A percentile compares a stretch with the other conserved stretches of the same genome.
These are phyloP conservation scores for Hyphodiscus hymeniophilus DNA, from an alignment of 495 filamentous ascomycete species.

Conservation along the genomic window DNA sequence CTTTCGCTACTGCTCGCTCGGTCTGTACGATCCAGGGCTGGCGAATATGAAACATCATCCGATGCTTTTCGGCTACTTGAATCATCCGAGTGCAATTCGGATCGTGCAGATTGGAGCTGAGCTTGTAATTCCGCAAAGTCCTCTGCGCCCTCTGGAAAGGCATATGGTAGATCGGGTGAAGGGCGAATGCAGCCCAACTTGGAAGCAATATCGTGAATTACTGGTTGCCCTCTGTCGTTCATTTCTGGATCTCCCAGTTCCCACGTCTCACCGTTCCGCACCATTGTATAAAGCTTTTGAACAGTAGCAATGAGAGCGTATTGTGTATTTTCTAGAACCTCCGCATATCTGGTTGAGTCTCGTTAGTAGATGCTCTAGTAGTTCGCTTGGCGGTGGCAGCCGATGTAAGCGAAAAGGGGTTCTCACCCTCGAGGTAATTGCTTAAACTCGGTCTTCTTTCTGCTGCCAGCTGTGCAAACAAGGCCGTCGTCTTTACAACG, in stretches of 20 bases:
- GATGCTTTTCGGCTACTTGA: slow-evolving; percentile 23
- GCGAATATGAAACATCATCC: slow-evolving; percentile 13
- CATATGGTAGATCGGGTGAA: slow-evolving; percentile 44
- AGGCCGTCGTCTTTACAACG: slow-evolving; percentile 56
- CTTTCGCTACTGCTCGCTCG: slow-evolving; percentile 44
- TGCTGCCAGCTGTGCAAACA: slow-evolving; percentile 47
- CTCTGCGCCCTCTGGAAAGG: slow-evolving; percentile 46
- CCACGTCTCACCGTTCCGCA: slow-evolving; percentile 44
- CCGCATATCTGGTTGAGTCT: slow-evolving; percentile 36
- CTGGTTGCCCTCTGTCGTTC: slow-evolving; percentile 46
- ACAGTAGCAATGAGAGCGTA: slow-evolving; percentile 48
- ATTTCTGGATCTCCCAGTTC: slow-evolving; percentile 46
- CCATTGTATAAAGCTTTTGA: slow-evolving; percentile 50
- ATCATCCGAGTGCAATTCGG: slow-evolving; percentile 24
- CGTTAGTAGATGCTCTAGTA: not conserved
- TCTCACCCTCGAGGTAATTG: slow-evolving; percentile 44
- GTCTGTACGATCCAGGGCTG: slow-evolving; percentile 29
- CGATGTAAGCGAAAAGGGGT: not conserved
- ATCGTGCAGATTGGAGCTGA: slow-evolving; percentile 31
- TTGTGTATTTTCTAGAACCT: slow-evolving; percentile 50
- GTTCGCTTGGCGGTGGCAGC: not conserved
- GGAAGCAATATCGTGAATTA: slow-evolving; percentile 49
- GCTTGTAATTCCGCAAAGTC: slow-evolving; percentile 34
- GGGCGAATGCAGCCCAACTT: slow-evolving; percentile 50
- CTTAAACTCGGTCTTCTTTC: slow-evolving; percentile 53